Percentiles rank a stretch among this genome's conserved stretches.
Conservation (phyloP, 805 yeast genomes). For the Starmerella gropengiesseri region DNA sequence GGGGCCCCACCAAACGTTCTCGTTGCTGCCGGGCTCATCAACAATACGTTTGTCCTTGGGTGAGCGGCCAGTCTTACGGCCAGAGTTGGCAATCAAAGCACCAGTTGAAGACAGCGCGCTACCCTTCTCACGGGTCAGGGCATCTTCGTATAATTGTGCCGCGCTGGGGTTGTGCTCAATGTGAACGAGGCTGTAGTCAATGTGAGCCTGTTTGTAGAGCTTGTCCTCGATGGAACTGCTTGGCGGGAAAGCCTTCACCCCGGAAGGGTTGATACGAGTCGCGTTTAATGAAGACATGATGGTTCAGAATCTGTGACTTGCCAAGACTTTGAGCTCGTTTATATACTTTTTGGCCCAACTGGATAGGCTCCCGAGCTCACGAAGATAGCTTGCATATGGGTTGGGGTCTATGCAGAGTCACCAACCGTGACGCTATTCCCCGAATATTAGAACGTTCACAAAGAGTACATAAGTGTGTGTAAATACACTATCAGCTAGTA, state of each 20-base stretch:
- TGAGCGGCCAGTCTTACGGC: conserved; percentile 93
- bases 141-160: conserved; percentile 90
- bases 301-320: too few relatives aligned
- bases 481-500: too few relatives aligned
- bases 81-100: conserved; percentile 91
- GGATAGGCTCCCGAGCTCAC: neutral
- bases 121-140: conserved; percentile 67
- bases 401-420: conserved; percentile 1
- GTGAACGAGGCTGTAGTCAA: conserved; percentile 33
- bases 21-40: conserved; percentile 75
- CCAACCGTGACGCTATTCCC: too few relatives aligned
- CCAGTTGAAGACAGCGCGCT: conserved; percentile 89
- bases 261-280: conserved; percentile 35
- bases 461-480: too few relatives aligned
- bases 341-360: neutral
- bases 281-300: conserved; percentile 27
- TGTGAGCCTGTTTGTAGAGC: conserved; percentile 33
- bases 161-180: conserved; percentile 78
- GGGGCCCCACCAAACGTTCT: conserved; percentile 98
- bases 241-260: conserved; percentile 33
- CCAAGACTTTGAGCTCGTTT: too few relatives aligned
- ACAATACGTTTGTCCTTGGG: conserved; percentile 98
- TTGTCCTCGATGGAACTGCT: conserved; percentile 35
- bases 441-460: too few relatives aligned
- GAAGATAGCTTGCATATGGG: conserved; percentile 1